Evolutionary conservation across 768 basidiomycete genomes (phyloP).

Genomic region (Russula abietina): DNA sequence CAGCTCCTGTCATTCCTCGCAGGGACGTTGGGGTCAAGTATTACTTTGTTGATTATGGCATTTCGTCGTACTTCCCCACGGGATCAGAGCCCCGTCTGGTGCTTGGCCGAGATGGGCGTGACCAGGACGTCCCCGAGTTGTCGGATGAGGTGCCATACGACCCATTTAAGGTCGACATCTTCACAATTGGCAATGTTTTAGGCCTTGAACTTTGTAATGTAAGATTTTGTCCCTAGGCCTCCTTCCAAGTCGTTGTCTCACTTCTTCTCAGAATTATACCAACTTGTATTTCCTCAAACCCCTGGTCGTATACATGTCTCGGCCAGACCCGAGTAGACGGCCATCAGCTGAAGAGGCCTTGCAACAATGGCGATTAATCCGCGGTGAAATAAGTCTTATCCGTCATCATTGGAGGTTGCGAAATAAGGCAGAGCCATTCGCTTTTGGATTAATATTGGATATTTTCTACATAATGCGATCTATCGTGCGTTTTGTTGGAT

Average conservation of each 20-base stretch:
- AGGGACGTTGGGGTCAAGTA: constrained; percentile 3
- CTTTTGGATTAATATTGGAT: background rate
- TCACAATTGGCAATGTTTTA: constrained; percentile 14
- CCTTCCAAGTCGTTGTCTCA: background rate
- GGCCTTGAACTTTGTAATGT: background rate
- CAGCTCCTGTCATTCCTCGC: background rate
- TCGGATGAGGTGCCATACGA: constrained; percentile 15
- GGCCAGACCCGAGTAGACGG: background rate
- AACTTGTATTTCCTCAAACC: background rate
- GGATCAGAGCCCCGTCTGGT: background rate
- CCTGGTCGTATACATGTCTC: background rate
- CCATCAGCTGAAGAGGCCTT: background rate
- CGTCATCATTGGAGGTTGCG: background rate
- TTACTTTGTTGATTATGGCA: no score
- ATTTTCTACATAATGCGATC: background rate
- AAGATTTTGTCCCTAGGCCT: background rate
- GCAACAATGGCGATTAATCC: background rate
- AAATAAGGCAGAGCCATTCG: background rate
- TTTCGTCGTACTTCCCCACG: no score
- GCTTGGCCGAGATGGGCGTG: background rate
- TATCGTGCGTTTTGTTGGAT: background rate
- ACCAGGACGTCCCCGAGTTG: constrained; percentile 21
- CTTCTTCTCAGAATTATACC: background rate
- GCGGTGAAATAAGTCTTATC: background rate
- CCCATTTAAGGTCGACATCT: constrained; percentile 25